Conservation (phyloP, 176 grass and related monocot genomes). For the Rhynchospora breviuscula region DNA sequence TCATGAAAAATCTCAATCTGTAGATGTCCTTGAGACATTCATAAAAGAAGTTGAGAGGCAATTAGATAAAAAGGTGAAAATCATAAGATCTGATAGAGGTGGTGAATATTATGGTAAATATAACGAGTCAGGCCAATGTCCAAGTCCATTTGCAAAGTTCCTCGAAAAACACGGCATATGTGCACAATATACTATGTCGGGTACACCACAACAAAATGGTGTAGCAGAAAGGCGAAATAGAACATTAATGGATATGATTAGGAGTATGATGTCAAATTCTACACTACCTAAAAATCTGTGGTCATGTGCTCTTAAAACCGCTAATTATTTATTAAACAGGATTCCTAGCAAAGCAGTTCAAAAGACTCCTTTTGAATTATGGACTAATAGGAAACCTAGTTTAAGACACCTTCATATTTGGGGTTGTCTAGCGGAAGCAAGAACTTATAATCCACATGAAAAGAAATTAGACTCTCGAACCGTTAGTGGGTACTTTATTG, state of each 20-base stretch:
- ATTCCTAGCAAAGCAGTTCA: constrained; percentile 21
- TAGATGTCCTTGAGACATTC: not conserved
- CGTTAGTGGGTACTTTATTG: no score
- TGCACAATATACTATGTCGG: not conserved
- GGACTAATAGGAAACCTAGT: not conserved
- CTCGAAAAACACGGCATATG: constrained; percentile 12
- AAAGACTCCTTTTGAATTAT: constrained; percentile 27
- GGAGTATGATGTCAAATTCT: constrained; percentile 5
- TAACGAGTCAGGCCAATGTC: constrained; percentile 19
- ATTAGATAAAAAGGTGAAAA: constrained; percentile 27
- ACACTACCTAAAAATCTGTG: constrained; percentile 16
- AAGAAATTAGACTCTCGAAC: no score
- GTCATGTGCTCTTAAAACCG: constrained; percentile 6
- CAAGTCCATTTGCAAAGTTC: constrained; percentile 25
- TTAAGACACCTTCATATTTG: constrained; percentile 25
- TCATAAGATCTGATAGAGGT: constrained; percentile 25
- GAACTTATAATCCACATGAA: no score
- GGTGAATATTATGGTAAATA: constrained; percentile 20
- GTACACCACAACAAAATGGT: constrained; percentile 18
- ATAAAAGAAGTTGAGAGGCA: constrained; percentile 27
- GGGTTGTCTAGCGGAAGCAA: not conserved
- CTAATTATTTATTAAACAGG: not conserved
- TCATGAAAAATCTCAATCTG: not conserved
- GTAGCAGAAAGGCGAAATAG: constrained; percentile 7
- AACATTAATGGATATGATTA: constrained; percentile 29